phyloP scores from a whole-genome alignment of 106 monocot species.

The Dendrobium nobile region DNA sequence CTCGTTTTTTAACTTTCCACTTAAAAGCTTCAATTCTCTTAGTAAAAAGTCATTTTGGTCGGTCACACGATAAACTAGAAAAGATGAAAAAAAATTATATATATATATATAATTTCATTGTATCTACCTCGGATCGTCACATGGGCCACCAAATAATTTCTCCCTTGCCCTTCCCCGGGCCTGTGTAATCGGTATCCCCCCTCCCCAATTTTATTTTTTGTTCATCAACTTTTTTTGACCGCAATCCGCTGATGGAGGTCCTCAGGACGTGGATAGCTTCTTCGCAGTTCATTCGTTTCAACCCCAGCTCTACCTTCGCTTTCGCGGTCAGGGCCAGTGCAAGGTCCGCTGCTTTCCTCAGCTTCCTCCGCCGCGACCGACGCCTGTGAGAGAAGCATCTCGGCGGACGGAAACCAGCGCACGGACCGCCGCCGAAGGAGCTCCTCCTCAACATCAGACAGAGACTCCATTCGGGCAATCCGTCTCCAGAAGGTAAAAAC shows the following conservation, averaged over 20 bases:
- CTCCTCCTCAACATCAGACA: constrained; percentile 55
- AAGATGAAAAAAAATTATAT: no score
- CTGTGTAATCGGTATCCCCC: no score
- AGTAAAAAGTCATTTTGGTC: no score
- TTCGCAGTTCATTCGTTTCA: constrained; percentile 20
- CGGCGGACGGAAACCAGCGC: not conserved
- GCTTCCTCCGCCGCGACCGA: constrained; percentile 16
- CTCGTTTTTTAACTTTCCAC: no score
- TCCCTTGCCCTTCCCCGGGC: no score
- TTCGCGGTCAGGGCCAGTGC: not conserved
- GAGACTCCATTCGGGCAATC: constrained; percentile 61
- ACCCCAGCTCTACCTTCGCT: constrained; percentile 14
- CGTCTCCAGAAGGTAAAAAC: constrained; percentile 61
- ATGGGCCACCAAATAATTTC: no score
- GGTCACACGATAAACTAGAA: no score
- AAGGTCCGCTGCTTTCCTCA: constrained; percentile 36
- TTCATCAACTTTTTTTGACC: no score
- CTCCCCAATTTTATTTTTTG: no score
- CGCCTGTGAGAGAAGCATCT: not conserved
- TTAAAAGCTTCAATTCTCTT: no score
- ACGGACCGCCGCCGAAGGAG: constrained; percentile 32
- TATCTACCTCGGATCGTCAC: no score
- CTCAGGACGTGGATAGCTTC: constrained; percentile 31
- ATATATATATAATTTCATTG: no score
- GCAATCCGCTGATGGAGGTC: constrained; percentile 7